phyloP scores from a whole-genome alignment of 768 basidiomycete genomes.

The Pisolithus marmoratus region DNA sequence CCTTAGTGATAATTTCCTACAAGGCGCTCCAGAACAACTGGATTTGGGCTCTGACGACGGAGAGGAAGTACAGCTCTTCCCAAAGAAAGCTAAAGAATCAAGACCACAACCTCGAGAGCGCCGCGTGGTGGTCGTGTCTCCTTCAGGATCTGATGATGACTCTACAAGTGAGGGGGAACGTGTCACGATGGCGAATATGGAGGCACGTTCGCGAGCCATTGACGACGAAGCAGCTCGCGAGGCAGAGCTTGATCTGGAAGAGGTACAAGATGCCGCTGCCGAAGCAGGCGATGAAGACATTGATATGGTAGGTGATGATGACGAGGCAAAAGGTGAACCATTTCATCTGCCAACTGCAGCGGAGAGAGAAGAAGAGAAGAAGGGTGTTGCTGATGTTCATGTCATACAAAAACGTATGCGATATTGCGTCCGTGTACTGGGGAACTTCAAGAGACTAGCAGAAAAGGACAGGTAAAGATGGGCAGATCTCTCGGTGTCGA shows the following conservation, averaged over 20 bases:
- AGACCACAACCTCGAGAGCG: conserved; percentile 38
- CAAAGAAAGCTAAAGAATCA: conserved; percentile 43
- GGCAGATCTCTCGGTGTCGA: conserved; percentile 2
- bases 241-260: conserved; percentile 62
- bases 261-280: conserved; percentile 51
- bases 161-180: conserved; percentile 48
- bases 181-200: conserved; percentile 77
- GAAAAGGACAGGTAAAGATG: conserved; percentile 52
- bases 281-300: conserved; percentile 42
- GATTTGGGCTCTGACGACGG: conserved; percentile 63
- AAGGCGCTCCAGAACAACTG: conserved; percentile 51
- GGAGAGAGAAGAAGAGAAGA: conserved; percentile 70
- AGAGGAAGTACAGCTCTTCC: conserved; percentile 30
- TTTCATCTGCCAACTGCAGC: conserved; percentile 67
- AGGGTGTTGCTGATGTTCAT: conserved; percentile 63
- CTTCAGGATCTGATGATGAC: conserved; percentile 44
- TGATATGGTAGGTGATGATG: conserved; percentile 34
- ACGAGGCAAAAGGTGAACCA: conserved; percentile 29
- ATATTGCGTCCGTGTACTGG: conserved; percentile 65
- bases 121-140: conserved; percentile 41
- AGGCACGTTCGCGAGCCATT: conserved; percentile 69
- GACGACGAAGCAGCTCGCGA: conserved; percentile 64
- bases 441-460: conserved; percentile 64
- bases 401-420: conserved; percentile 76
- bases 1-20: conserved; percentile 45